Evolutionary conservation across 352 stramenopile genomes (phyloP).

Genomic region (Phytophthora hibernalis): DNA sequence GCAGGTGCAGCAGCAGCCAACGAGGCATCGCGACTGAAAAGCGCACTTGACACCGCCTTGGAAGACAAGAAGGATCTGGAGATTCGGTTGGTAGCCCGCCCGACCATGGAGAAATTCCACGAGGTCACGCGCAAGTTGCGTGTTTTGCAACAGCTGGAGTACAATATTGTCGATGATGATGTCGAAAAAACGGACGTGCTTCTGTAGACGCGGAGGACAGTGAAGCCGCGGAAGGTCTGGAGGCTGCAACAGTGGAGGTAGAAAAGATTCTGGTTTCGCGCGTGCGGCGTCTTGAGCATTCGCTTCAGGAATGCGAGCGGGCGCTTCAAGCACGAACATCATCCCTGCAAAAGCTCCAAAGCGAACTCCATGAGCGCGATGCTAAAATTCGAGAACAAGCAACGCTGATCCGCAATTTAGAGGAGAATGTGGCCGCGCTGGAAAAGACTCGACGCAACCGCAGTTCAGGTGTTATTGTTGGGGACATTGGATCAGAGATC

Average conservation of each 20-base stretch:
- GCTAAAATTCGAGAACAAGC: conserved; percentile 61
- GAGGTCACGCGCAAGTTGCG: conserved; percentile 90
- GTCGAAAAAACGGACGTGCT: conserved; percentile 42
- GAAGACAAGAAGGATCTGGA: conserved; percentile 43
- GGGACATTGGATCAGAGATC: conserved; percentile 69
- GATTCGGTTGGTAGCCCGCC: conserved; percentile 57
- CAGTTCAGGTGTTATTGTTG: conserved; percentile 27
- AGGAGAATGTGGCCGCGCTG: conserved; percentile 72
- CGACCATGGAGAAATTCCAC: conserved; percentile 88
- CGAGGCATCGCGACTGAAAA: conserved; percentile 45
- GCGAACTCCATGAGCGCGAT: conserved; percentile 42
- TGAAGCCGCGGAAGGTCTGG: conserved; percentile 30
- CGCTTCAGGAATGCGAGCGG: conserved; percentile 72
- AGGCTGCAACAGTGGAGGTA: conserved; percentile 47
- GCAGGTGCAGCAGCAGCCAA: conserved; percentile 30
- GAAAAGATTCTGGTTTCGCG: conserved; percentile 74
- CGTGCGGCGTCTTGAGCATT: conserved; percentile 74
- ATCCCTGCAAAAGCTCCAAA: conserved; percentile 45
- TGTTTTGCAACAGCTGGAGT: conserved; percentile 94
- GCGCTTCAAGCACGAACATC: conserved; percentile 40
- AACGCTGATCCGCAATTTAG: conserved; percentile 57
- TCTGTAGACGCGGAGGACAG: conserved; percentile 16
- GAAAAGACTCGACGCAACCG: conserved; percentile 50
- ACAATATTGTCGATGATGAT: conserved; percentile 83
- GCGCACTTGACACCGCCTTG: conserved; percentile 39